Conservation (phyloP, 1,284 basidiomycete genomes). For the Melampsora americana region DNA sequence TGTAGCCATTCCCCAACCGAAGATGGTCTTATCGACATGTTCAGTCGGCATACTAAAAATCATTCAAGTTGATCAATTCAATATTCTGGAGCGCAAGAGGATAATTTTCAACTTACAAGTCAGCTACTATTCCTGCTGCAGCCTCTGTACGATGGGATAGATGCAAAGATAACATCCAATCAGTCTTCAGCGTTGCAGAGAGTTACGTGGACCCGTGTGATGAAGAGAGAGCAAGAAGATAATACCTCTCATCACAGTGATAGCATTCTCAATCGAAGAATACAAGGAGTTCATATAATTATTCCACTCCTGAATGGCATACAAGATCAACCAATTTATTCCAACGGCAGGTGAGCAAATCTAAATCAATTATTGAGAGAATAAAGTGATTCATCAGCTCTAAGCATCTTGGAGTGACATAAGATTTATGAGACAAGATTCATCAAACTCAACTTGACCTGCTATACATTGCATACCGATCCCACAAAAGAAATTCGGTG, state of each 20-base stretch:
- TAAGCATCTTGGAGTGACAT: too few species aligned
- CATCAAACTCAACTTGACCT: conserved; percentile 3
- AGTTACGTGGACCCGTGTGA: neutral
- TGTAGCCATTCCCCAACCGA: conserved; percentile 33
- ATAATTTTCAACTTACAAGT: conserved; percentile 25
- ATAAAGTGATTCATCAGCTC: neutral
- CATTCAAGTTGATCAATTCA: too few species aligned
- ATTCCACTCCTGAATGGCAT: conserved; percentile 44
- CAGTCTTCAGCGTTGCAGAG: neutral
- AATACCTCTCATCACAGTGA: conserved; percentile 32
- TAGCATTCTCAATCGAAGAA: conserved; percentile 34
- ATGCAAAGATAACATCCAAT: too few species aligned
- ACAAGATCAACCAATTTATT: conserved; percentile 40
- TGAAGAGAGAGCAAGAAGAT: neutral
- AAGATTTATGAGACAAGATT: neutral
- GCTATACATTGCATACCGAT: conserved; percentile 22
- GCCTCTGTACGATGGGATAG: conserved; percentile 2
- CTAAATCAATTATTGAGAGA: neutral
- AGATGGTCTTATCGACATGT: conserved; percentile 15
- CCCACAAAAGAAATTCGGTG: conserved; percentile 24
- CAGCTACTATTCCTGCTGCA: conserved; percentile 26
- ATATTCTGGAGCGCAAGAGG: too few species aligned
- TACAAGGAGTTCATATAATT: conserved; percentile 42
- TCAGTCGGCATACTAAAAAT: neutral
- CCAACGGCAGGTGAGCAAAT: conserved; percentile 39